A percentile compares a stretch with the other conserved stretches of the same genome.
phyloP scores from a whole-genome alignment of 345 rosid genomes.

The Euphorbia tirucalli region DNA sequence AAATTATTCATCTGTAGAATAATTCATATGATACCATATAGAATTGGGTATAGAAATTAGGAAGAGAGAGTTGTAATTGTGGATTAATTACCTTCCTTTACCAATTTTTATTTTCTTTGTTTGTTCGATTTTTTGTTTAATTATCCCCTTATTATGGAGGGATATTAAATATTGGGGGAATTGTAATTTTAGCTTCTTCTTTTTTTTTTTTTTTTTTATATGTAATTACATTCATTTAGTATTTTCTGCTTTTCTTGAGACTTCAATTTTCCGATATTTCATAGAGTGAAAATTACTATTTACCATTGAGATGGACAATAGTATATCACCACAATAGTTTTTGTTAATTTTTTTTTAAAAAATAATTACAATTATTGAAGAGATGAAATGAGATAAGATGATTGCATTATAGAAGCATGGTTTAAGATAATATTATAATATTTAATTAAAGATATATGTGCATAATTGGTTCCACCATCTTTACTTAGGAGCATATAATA shows the following conservation, averaged over 20 bases:
- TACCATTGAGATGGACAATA: too few relatives aligned
- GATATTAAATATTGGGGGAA: neutral
- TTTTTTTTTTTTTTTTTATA: too few relatives aligned
- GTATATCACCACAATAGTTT: neutral
- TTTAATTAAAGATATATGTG: conserved; percentile 25
- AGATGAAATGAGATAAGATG: neutral
- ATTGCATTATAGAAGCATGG: conserved; percentile 41
- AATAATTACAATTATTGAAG: neutral
- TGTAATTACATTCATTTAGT: conserved; percentile 33
- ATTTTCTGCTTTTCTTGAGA: neutral
- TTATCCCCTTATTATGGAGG: neutral
- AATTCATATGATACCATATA: conserved; percentile 11
- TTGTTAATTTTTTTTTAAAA: too few relatives aligned
- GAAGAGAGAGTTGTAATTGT: conserved; percentile 24
- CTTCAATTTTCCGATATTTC: neutral
- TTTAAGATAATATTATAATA: conserved; percentile 17
- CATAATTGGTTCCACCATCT: conserved; percentile 77
- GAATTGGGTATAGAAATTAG: conserved; percentile 8
- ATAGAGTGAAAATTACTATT: too few relatives aligned
- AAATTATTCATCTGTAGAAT: conserved; percentile 12
- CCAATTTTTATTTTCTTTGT: neutral
- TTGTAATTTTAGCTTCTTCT: conserved; percentile 29
- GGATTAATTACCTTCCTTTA: conserved; percentile 19
- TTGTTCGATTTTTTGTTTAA: neutral
- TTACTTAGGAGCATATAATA: conserved; percentile 24